Evolutionary conservation across 1,284 basidiomycete species (phyloP), one percentile per base, ranked within the genome.

Genomic region (Sanghuangporus weigelae): DNA sequence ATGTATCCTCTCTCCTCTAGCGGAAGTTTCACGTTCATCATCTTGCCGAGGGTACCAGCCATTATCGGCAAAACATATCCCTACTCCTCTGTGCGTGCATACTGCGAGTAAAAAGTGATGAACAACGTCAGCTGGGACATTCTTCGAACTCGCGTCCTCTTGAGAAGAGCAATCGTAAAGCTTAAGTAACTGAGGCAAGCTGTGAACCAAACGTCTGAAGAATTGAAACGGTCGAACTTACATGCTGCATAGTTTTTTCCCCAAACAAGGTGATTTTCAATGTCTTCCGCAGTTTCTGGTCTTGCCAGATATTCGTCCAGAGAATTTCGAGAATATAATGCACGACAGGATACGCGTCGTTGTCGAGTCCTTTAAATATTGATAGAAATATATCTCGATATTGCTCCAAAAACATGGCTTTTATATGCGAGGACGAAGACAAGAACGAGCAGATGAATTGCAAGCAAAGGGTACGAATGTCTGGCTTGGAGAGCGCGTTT

Each of bases 71-170:
- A 96, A 98, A 72, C 95, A 97, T 23, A 98, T 80, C 0, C 95
- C 96, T 19, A 81, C 78, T 0, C 93, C 93, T 0, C 92, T 92
- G 31, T 85, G 85, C 0, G 92, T 90, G 69, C 90, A 93, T n/a
- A 95, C 84, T 8, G 90, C 91, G 50, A 96, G 82, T 5, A 98
- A 76, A 72, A 97, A 97, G 69, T 95, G 93, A 67, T 94, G 91
- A 0, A 85, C 87, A 6, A 97, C 79, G 66, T 96, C 90, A 0
- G 92, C 92, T 0, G 93, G 85, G 21, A 85, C 75, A 63, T 80
- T 78, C 7, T 84, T 84, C 0, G 75, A 70, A n/a, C 83, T 79
- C 0, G 71, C 71, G 10, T 77, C 78, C 69, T 92, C 90, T 0
- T 80, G 66, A n/a, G 68, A 69, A 1, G 72, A 72, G 1, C 87